A percentile compares a stretch with the other conserved stretches of the same genome.
These are phyloP conservation scores for Cutaneotrichosporon spelunceum DNA, from an alignment of 1,284 basidiomycete species.

Conservation along the genomic window DNA sequence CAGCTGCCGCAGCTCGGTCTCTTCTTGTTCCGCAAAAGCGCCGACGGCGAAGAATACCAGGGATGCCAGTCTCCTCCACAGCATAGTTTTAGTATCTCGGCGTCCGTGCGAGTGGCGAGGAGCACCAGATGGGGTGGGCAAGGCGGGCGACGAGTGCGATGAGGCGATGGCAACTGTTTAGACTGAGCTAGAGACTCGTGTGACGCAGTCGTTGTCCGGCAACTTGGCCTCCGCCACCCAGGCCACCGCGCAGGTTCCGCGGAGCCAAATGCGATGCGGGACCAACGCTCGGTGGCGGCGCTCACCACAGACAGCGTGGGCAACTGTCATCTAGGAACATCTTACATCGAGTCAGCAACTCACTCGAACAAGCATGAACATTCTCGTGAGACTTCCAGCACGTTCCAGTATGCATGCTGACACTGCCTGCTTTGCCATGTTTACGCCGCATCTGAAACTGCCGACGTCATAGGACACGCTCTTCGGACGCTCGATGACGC, in stretches of 20 bases:
- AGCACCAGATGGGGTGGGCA: background rate
- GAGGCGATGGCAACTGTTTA: background rate
- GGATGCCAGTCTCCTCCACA: background rate
- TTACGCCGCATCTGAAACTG: background rate
- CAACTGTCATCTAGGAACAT: background rate
- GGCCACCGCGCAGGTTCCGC: no score
- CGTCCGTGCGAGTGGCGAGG: background rate
- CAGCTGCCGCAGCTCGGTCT: slow-evolving; percentile 50
- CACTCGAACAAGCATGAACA: slow-evolving; percentile 33
- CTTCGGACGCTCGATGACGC: slow-evolving; percentile 89
- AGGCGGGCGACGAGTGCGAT: background rate
- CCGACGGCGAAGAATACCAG: background rate
- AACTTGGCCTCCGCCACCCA: no score
- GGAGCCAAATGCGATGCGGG: no score
- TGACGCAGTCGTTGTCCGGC: background rate
- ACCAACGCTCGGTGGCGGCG: no score
- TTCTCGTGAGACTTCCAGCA: slow-evolving; percentile 31
- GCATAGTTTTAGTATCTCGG: background rate
- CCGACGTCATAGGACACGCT: slow-evolving; percentile 68
- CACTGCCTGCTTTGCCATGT: slow-evolving; percentile 1
- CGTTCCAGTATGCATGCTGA: slow-evolving; percentile 3
- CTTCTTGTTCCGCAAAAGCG: slow-evolving; percentile 8
- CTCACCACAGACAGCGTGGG: no score
- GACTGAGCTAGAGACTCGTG: no score
- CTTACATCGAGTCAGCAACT: background rate